Evolutionary conservation across 768 basidiomycete genomes (phyloP).

Genomic region (Kwoniella sp.): DNA sequence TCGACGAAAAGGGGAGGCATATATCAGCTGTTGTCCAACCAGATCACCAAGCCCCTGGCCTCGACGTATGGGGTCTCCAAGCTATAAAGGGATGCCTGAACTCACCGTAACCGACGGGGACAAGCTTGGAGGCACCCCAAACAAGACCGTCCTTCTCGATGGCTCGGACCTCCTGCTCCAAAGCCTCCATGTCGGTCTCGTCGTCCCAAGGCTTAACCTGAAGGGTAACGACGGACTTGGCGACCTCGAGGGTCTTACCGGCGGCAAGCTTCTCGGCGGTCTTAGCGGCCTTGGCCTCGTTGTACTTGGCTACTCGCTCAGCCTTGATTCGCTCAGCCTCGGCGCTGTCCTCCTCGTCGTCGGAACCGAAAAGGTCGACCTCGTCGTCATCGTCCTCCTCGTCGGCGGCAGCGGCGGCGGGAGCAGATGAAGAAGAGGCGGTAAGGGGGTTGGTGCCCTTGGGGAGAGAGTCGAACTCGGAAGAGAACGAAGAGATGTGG

Average conservation of each 20-base stretch:
- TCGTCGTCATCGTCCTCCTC: constrained; percentile 69
- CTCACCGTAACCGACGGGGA: constrained; percentile 76
- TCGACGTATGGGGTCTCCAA: too few relatives aligned
- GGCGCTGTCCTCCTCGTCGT: constrained; percentile 73
- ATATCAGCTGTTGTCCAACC: too few relatives aligned
- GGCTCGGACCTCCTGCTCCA: constrained; percentile 81
- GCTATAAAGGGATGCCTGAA: not conserved
- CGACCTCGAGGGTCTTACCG: constrained; percentile 56
- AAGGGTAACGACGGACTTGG: constrained; percentile 92
- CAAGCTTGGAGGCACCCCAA: constrained; percentile 93
- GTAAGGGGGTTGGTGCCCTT: constrained; percentile 59
- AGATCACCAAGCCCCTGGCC: too few relatives aligned
- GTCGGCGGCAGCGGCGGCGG: constrained; percentile 48
- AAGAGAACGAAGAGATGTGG: constrained; percentile 83
- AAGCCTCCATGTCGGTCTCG: constrained; percentile 90
- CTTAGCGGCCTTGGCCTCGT: constrained; percentile 89
- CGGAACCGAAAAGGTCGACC: constrained; percentile 84
- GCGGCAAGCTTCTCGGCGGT: constrained; percentile 72
- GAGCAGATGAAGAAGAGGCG: constrained; percentile 60
- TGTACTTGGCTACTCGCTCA: constrained; percentile 90
- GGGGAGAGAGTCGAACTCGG: constrained; percentile 74
- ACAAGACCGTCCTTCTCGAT: constrained; percentile 87
- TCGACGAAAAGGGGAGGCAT: too few relatives aligned
- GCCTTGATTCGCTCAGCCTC: constrained; percentile 86
- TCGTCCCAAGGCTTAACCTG: constrained; percentile 99